These are phyloP conservation scores for Agarophyton chilense DNA, from an alignment of 23 red algal species.

Conservation along the genomic window DNA sequence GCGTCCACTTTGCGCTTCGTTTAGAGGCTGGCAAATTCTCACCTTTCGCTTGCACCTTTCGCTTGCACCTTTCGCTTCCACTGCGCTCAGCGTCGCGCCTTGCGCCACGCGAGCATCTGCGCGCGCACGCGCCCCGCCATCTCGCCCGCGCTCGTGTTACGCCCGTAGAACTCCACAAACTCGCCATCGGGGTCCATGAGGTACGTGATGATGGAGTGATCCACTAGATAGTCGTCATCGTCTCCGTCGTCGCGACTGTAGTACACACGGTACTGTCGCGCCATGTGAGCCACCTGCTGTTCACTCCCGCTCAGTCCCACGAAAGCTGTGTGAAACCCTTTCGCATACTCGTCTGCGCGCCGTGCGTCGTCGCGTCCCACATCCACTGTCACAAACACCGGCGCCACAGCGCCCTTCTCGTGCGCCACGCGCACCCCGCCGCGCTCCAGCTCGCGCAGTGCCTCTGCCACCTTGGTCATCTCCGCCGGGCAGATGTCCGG, in stretches of 20 bases:
- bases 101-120: constrained; percentile 35
- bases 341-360: constrained; percentile 75
- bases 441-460: constrained; percentile 69
- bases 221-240: constrained; percentile 82
- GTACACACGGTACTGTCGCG: constrained; percentile 88
- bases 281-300: constrained; percentile 58
- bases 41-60: no score
- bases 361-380: constrained; percentile 80
- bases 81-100: background rate
- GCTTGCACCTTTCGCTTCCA: no score
- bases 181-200: constrained; percentile 88
- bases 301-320: constrained; percentile 78
- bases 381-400: constrained; percentile 93
- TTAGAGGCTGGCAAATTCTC: no score
- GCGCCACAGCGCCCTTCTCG: background rate
- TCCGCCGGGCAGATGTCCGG: constrained; percentile 98
- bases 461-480: constrained; percentile 86
- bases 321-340: constrained; percentile 83
- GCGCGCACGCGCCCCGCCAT: constrained; percentile 56
- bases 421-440: constrained; percentile 22
- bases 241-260: constrained; percentile 72
- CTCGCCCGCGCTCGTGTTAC: constrained; percentile 77
- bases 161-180: constrained; percentile 93
- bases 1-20: no score
- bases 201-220: constrained; percentile 99